Evolutionary conservation across 176 grass and related monocot species (phyloP), one percentile per base, ranked within the genome.

Genomic region (Ampelocalamus luodianensis): DNA sequence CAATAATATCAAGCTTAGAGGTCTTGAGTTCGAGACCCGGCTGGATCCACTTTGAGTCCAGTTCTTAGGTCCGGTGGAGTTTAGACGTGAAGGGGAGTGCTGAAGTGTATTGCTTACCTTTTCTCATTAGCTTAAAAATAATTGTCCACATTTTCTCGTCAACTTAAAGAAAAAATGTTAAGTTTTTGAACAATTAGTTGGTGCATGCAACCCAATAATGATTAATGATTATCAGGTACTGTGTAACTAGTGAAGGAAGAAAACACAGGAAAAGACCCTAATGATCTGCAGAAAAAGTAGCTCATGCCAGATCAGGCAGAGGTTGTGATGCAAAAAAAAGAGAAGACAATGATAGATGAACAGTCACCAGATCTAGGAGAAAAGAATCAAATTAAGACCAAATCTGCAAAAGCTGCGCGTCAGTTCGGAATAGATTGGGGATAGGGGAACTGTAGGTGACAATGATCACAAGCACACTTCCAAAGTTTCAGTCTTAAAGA

Each of bases 321-420:
- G 45, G 38, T 22, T 34, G 43, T 45, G 62, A 24, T 8, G 48
- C 37, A 29, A 53, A 39, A 37, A 32, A 16, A 29, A 29, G 1
- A 64, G 58, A 10, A 82, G 58, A 16, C 23, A 71, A 34, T 85
- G n/a, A 55, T 10, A 66, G 63, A 54, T 56, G 62, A 85, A 76
- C 62, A 77, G 62, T 77, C 14, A 5, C 15, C 36, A 34, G 46
- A 85, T 85, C 48, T 43, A 32, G 50, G 62, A 44, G 82, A 68
- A 67, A 48, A 68, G 37, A 22, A 20, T 3, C 48, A 6, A 76
- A 77, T 68, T 76, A 71, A 51, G 84, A 79, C 20, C 75, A 79
- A 79, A 85, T 85, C 83, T 38, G 51, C 27, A 78, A 72, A 85
- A 46, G 64, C 49, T 48, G 5, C 18, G 26, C 26, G 24, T 44